Evolutionary conservation across 2,329 filamentous ascomycete species (phyloP), one percentile per base, ranked within the genome.

Genomic region (Plenodomus lindquistii): DNA sequence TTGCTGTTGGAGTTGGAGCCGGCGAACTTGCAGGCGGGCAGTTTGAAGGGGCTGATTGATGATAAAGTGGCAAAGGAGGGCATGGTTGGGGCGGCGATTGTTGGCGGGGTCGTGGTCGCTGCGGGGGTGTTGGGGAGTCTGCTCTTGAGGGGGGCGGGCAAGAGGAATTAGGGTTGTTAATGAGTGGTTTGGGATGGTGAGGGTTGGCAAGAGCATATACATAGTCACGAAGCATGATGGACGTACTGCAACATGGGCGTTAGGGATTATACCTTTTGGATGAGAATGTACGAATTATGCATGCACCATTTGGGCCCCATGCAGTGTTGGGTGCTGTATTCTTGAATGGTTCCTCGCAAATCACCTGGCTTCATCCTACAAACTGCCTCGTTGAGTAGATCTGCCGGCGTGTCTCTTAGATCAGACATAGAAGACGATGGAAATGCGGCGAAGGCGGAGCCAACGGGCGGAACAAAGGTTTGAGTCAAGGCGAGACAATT

Each of bases 41-140:
- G 95, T 74, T 77, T 99, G 73, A 85, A 89, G 65, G 82, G 86
- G 38, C 77, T 97, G 71, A 96, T 99, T 65, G 93, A 99, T 73
- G 93, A 97, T 69, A 95, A 92, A 78, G 94, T 99, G 52, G 88
- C 91, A 46, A 95, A 87, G 78, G 94, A 99, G 75, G 94, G 94
- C 0, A 74, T 99, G 54, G 83, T 97, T 77, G 94, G 94, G 37
- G 91, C 96, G 48, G 94, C 94, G 37, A 97, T 99, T 70, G 85
- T 97, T 37, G 93, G 93, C 54, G 93, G 94, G 24, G 83, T 97
- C 46, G 92, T 93, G 44, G 87, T 97, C 53, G 93, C 90, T 2
- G 94, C 92, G 2, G 94, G 93, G n/a, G 85, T 97, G 15, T 85
- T 97, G 15, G 94, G 93, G 27, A 91, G 91, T 13, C 84, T 97